phyloP scores from a whole-genome alignment of 371 early-diverging fungal genomes.

The Caulochytrium protostelioides region DNA sequence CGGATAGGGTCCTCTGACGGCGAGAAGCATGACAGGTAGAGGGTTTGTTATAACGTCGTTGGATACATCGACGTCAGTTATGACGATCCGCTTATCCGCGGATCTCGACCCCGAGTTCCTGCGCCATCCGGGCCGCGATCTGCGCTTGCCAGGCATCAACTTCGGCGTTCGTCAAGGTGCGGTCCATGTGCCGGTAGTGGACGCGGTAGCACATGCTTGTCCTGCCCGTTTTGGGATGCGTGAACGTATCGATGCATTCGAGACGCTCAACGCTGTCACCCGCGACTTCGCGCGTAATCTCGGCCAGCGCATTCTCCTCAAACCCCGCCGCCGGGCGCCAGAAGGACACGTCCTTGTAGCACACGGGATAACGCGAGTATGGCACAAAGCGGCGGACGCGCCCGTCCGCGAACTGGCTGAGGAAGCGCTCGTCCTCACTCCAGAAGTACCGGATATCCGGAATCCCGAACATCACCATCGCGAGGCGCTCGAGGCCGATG shows the following conservation, averaged over 20 bases:
- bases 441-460: constrained; percentile 94
- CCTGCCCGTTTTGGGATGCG: constrained; percentile 57
- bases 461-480: constrained; percentile 84
- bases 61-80: no score
- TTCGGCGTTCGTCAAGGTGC: constrained; percentile 79
- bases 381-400: constrained; percentile 44
- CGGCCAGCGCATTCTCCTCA: constrained; percentile 82
- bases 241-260: constrained; percentile 60
- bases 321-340: constrained; percentile 48
- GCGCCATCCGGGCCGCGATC: no score
- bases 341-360: constrained; percentile 85
- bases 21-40: no score
- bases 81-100: no score
- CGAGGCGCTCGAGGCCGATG: constrained; percentile 84
- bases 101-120: no score
- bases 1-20: no score
- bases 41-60: no score
- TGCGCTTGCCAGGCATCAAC: no score
- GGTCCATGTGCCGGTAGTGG: constrained; percentile 49
- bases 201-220: constrained; percentile 78
- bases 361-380: constrained; percentile 58
- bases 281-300: constrained; percentile 72
- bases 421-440: constrained; percentile 72
- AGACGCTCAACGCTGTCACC: constrained; percentile 71
- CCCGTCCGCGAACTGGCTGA: constrained; percentile 50